phyloP scores from a whole-genome alignment of 768 basidiomycete genomes.

The Lanmaoa rubissima region DNA sequence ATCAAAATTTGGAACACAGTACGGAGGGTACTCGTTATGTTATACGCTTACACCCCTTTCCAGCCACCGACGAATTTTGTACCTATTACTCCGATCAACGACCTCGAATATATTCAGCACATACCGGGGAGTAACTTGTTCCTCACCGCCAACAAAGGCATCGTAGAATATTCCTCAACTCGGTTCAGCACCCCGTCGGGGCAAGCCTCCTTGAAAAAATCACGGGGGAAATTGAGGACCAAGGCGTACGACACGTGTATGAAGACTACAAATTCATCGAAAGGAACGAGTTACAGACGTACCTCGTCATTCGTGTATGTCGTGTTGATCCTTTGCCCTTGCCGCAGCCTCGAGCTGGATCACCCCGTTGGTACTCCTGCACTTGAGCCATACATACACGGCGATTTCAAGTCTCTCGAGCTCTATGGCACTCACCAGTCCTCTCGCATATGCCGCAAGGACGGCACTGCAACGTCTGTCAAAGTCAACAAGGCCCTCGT shows the following conservation, averaged over 20 bases:
- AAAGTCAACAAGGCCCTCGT: constrained; percentile 78
- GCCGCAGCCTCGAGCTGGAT: constrained; percentile 80
- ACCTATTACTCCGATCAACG: constrained; percentile 88
- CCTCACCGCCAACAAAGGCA: constrained; percentile 88
- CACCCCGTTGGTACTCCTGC: constrained; percentile 92
- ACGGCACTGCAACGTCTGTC: not conserved
- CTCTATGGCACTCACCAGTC: constrained; percentile 84
- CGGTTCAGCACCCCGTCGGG: constrained; percentile 96
- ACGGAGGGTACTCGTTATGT: constrained; percentile 29
- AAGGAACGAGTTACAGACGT: constrained; percentile 81
- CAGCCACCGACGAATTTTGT: constrained; percentile 86
- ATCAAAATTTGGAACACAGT: constrained; percentile 94
- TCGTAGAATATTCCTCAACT: constrained; percentile 95
- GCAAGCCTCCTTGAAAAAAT: constrained; percentile 94
- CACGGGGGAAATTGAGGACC: constrained; percentile 97
- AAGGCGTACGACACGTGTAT: constrained; percentile 73
- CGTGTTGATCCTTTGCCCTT: not conserved
- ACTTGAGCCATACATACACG: constrained; percentile 99
- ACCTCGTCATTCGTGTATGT: not conserved
- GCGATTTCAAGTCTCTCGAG: constrained; percentile 94
- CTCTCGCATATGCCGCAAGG: constrained; percentile 66
- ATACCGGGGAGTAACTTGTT: constrained; percentile 84
- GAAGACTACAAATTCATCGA: constrained; percentile 98
- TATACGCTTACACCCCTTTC: not conserved
- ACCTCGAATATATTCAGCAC: constrained; percentile 75